Base-by-base conservation (phyloP, 2,329 filamentous ascomycete species). In the Aspergillus pseudoglaucus region DNA sequence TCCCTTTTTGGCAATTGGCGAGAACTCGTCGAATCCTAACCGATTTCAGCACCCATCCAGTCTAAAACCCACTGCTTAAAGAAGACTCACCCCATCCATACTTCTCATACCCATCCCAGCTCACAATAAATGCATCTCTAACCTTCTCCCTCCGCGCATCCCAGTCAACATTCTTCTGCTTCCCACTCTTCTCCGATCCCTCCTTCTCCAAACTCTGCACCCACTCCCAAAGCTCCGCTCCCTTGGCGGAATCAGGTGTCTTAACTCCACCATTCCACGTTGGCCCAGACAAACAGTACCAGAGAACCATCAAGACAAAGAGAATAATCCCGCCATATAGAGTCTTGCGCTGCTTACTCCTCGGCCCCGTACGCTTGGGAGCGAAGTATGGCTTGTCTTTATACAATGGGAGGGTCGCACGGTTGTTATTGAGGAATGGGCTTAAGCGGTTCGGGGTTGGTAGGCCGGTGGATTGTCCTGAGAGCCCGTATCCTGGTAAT, bases 361-460 rank as follows among this genome's bases (percentile, higher is more conserved):
- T 76, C 45, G 76, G 75, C 52, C 76, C 62, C n/a, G 66, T 75
- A 59, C 80, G 79, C 57, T 79, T 75, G 51, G 70, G 64, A n/a
- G 68, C 60, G 48, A 69, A 73, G 64, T 88, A 93, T n/a, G 93
- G 93, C 68, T 98, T 98, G 72, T 98, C 93, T 72, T 98, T 98
- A 75, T 98, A 98, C 87, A 97, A 90, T 41, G 93, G 93, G 53
- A 98, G 74, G 49, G 82, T 75, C 3, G 15, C 15, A n/a, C 18
- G n/a, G 42, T 77, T 73, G 44, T 70, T 69, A 33, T 83, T 80
- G 53, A 90, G 83, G 51, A 90, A 77, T 49, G 75, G 77, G 44
- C 79, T 79, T 32, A 88, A 74, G 17, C 37, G 40, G 22, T 10
- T 42, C 12, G 14, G n/a, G 22, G n/a, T 25, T 10, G 22, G 40